Conservation (phyloP, 805 yeast species). For the Saturnispora serradocipensis region DNA sequence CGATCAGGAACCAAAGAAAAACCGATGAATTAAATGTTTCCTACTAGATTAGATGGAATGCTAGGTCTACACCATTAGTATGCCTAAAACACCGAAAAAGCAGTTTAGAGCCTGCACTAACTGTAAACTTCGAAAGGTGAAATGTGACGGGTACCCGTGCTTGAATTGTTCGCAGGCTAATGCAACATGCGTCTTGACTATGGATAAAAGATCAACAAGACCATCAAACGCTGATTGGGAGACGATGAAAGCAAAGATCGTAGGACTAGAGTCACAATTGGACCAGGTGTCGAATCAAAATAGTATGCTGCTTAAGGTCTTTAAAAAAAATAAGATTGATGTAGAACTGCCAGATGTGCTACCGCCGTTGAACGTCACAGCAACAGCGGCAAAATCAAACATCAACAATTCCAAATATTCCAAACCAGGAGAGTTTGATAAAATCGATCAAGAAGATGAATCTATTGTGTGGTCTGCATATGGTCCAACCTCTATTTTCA, state of each 20-base stretch:
- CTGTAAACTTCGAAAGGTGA: constrained; percentile 18
- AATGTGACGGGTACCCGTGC: constrained; percentile 19
- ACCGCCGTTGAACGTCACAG: not conserved
- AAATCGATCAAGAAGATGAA: constrained; percentile 10
- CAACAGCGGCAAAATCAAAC: not conserved
- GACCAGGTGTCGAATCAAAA: not conserved
- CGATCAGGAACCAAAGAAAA: not conserved
- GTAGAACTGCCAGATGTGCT: not conserved
- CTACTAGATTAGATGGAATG: not conserved
- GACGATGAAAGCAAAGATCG: constrained; percentile 6
- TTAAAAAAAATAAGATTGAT: not conserved
- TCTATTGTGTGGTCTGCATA: constrained; percentile 11
- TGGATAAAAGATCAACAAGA: constrained; percentile 15
- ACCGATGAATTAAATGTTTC: not conserved
- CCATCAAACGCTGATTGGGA: constrained; percentile 12
- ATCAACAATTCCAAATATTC: constrained; percentile 10
- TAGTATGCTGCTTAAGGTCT: not conserved
- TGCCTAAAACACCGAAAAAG: not conserved
- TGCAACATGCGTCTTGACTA: constrained; percentile 10
- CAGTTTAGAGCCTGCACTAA: constrained; percentile 14
- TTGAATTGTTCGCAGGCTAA: constrained; percentile 12
- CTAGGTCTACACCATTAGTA: not conserved
- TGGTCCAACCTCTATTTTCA: constrained; percentile 30
- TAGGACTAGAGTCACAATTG: constrained; percentile 3
- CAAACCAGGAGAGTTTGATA: constrained; percentile 14